Percentiles rank a stretch among this genome's conserved stretches.
These are phyloP conservation scores for Epichloe aotearoae DNA, from an alignment of 2,329 filamentous ascomycete species.

Conservation along the genomic window DNA sequence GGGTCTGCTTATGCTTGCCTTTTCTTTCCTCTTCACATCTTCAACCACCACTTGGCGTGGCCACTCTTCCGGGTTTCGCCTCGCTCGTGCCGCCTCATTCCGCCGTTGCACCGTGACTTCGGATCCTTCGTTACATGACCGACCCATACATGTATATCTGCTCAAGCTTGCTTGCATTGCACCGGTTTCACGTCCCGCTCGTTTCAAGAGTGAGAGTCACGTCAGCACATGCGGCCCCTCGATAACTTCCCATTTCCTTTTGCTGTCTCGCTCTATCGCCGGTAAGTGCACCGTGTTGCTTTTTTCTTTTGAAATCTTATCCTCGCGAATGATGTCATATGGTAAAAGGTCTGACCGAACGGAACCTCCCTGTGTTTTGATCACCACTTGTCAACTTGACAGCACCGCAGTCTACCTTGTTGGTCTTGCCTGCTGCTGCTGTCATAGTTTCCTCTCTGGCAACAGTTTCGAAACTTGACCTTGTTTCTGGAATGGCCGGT, in stretches of 20 bases:
- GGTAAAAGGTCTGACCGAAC: slow-evolving; percentile 54
- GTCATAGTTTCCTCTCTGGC: neutral
- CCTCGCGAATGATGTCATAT: slow-evolving; percentile 37
- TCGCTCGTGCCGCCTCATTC: neutral
- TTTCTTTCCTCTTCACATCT: neutral
- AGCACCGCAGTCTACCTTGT: neutral
- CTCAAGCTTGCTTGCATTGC: neutral
- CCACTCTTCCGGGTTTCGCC: neutral
- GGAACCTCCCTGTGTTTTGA: slow-evolving; percentile 33
- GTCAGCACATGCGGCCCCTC: neutral
- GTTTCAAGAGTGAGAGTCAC: neutral
- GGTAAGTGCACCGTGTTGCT: neutral
- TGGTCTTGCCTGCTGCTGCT: neutral
- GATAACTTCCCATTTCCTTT: neutral
- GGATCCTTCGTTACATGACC: neutral
- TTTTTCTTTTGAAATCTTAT: neutral
- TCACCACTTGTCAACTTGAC: slow-evolving; percentile 4
- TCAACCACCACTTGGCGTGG: neutral
- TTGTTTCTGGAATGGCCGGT: neutral
- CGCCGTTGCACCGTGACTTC: neutral
- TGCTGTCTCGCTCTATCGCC: neutral
- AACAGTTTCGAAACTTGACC: no score
- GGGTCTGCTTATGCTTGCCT: neutral
- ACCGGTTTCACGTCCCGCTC: neutral
- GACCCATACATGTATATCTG: neutral